Base-by-base conservation (phyloP, 2,329 filamentous ascomycete species). In the Neonectria ditissima region DNA sequence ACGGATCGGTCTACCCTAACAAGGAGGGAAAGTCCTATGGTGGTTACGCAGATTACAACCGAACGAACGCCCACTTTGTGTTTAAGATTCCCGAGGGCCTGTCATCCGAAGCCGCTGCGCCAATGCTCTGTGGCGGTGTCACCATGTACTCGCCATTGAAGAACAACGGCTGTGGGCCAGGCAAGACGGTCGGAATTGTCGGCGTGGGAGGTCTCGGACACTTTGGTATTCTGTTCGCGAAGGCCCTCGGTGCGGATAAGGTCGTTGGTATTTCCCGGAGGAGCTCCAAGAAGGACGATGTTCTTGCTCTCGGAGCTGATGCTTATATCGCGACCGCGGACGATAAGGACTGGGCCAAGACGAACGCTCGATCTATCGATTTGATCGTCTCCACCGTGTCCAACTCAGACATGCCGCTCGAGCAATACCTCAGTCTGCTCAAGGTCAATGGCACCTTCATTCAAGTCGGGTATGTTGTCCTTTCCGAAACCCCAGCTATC, bases 61-160 rank as follows among this genome's bases (percentile, higher is more conserved):
- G 72, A 2, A 65, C 59, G 7, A 65, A 66, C 0, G 59, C 65
- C 0, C 59, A 66, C 34, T 75, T 75, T 14, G 84, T 86, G 37
- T 84, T 87, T 73, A 90, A 90, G 74, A 94, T 97, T 68, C 93
- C 92, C 5, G 91, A 92, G 11, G 87, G 83, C 43, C 84, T 96
- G 24, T 73, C 82, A 0, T 84, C 83, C 32, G 81, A 81, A 47
- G 77, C 87, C 44, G 91, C 90, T 0, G 92, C 92, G 1, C 91
- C 91, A 1, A 93, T 94, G 90, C 84, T 96, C 63, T 97, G 93
- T 76, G 93, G 92, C 10, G 93, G 93, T 59, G 82, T 95, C 43
- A 96, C 93, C 0, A 88, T 88, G 47, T 97, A 89, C 80, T 90
- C 87, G 48, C 93, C 93, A 0, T 84, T 97, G 1, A 88, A 92